Percentiles rank a stretch among this genome's conserved stretches.
Evolutionary conservation across 1,284 basidiomycete species (phyloP).

Genomic region (Marasmius sp.): DNA sequence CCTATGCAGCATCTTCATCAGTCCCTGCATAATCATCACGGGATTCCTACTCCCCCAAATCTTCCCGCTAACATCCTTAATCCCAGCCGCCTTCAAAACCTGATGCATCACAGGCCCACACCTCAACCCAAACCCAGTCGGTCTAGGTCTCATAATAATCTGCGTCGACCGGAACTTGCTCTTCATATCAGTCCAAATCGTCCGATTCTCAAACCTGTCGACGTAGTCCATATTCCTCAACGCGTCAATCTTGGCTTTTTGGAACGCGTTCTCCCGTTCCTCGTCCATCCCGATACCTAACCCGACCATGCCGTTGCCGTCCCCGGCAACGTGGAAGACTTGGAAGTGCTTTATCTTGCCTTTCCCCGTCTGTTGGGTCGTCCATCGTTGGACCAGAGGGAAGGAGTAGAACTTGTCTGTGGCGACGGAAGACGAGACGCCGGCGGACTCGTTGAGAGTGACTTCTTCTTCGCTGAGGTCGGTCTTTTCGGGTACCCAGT

Average conservation of each 20-base stretch:
- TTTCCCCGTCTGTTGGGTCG: conserved; percentile 85
- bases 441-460: conserved; percentile 19
- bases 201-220: conserved; percentile 86
- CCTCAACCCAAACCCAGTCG: conserved; percentile 90
- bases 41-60: conserved; percentile 91
- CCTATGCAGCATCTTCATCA: conserved; percentile 65
- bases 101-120: conserved; percentile 90
- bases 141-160: conserved; percentile 84
- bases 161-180: conserved; percentile 86
- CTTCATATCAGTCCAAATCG: conserved; percentile 86
- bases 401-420: conserved; percentile 50
- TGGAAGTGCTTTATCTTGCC: conserved; percentile 75
- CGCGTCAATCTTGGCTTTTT: conserved; percentile 73
- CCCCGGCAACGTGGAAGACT: conserved; percentile 79
- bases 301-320: conserved; percentile 87
- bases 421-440: conserved; percentile 14
- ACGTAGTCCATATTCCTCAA: conserved; percentile 89
- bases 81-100: conserved; percentile 89
- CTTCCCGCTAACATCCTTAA: conserved; percentile 92
- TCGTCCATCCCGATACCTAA: conserved; percentile 85
- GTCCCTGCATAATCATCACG: conserved; percentile 58
- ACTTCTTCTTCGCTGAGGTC: conserved; percentile 34
- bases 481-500: conserved; percentile 22
- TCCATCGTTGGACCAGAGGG: conserved; percentile 57
- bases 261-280: conserved; percentile 35